Evolutionary conservation across 148 eudicot species (phyloP).

Genomic region (Cornus kousa): DNA sequence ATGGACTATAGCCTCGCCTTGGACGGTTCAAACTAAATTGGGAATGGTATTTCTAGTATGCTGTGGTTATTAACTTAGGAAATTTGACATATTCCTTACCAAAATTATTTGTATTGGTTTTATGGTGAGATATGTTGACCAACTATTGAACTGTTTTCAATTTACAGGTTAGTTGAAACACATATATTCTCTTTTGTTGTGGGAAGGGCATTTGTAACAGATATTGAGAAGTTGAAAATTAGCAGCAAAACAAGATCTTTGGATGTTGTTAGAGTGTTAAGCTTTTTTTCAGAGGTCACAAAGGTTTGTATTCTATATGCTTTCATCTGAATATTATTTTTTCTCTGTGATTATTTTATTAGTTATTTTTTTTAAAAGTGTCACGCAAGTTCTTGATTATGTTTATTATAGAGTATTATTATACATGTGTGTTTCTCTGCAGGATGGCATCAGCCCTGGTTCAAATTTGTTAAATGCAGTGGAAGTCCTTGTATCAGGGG

Average conservation of each 20-base stretch:
- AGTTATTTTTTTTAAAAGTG: background rate
- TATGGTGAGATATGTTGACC: constrained; percentile 7
- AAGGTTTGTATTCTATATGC: constrained; percentile 52
- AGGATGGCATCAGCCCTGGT: constrained; percentile 86
- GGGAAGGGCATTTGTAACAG: constrained; percentile 99
- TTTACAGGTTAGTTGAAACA: constrained; percentile 95
- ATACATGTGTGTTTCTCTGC: constrained; percentile 25
- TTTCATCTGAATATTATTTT: constrained; percentile 3
- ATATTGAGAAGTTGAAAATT: constrained; percentile 90
- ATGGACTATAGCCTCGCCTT: background rate
- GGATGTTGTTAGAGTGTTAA: constrained; percentile 65
- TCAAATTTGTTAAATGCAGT: constrained; percentile 81
- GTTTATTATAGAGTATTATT: background rate
- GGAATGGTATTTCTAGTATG: background rate
- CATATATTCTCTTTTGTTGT: constrained; percentile 99
- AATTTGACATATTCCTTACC: background rate
- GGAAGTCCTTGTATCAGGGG: constrained; percentile 96
- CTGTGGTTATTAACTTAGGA: background rate
- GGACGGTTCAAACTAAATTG: background rate
- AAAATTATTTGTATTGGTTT: background rate
- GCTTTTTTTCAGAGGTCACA: constrained; percentile 72
- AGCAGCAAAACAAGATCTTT: constrained; percentile 83
- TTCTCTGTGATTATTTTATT: background rate
- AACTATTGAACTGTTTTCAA: constrained; percentile 24
- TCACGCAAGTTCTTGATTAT: constrained; percentile 2